Evolutionary conservation across 139 green algal genomes (phyloP).

Genomic region (Penium margaritaceum): DNA sequence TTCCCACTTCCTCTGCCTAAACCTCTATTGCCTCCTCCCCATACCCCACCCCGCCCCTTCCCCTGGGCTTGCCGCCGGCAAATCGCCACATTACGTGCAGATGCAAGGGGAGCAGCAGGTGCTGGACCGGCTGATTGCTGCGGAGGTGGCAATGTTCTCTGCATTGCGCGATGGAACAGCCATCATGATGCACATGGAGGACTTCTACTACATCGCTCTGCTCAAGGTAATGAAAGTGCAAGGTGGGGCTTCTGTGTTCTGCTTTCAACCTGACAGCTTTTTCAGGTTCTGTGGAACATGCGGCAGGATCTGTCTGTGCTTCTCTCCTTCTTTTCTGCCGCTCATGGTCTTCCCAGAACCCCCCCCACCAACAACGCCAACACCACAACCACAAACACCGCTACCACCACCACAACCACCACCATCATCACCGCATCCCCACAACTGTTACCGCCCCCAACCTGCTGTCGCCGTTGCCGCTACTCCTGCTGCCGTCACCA

Average conservation of each 20-base stretch:
- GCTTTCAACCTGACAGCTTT: background rate
- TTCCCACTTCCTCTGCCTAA: too few relatives aligned
- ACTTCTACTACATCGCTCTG: conserved; percentile 37
- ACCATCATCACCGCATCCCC: too few relatives aligned
- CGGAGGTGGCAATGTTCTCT: conserved; percentile 22
- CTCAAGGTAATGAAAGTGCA: conserved; percentile 13
- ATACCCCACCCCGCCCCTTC: background rate
- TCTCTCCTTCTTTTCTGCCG: background rate
- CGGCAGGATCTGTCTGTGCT: background rate
- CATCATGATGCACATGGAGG: conserved; percentile 41
- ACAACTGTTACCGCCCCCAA: too few relatives aligned
- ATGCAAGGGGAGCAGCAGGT: conserved; percentile 9
- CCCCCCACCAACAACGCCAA: background rate
- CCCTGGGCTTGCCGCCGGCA: too few relatives aligned
- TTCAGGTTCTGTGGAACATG: conserved; percentile 3
- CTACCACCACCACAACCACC: background rate
- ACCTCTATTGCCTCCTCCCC: background rate
- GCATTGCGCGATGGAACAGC: conserved; percentile 2
- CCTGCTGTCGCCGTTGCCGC: too few relatives aligned
- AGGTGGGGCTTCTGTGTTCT: background rate
- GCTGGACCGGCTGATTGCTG: conserved; percentile 17
- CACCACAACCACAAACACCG: background rate
- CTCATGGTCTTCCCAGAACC: background rate
- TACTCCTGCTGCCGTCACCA: too few relatives aligned
- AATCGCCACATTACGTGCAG: too few relatives aligned